Evolutionary conservation across 2,329 filamentous ascomycete species (phyloP), one percentile per base, ranked within the genome.

Genomic region (Sarocladium brachiariae): DNA sequence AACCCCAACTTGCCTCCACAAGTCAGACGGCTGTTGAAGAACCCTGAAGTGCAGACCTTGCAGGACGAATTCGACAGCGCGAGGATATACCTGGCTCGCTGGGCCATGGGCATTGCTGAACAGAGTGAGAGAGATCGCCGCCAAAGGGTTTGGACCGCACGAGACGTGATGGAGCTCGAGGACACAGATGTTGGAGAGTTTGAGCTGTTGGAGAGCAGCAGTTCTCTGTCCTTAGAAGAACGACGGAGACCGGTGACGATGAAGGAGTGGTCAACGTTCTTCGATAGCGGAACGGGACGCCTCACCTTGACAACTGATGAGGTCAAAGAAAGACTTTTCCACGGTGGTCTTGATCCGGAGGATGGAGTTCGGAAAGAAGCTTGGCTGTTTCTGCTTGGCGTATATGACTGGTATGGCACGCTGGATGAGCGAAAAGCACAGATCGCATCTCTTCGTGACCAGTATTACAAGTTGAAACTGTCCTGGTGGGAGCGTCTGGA

Each of bases 81-180:
- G 3, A 81, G 93, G 56, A 77, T 99, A 53, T 99, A 99, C 63
- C 76, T 99, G 34, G 93, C 93, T 19, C 79, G 93, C 55, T 99
- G 93, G 93, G 93, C 93, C 2, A 97, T 99, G 93, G 90, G 90
- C 7, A 96, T 99, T 56, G 91, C 93, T 0, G 95, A 99, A 65
- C 93, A 99, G 70, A 92, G 91, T 60, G 93, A 99, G 62, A 78
- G 83, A 34, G 93, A 99, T 59, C 76, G 86, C 21, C 87, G 83
- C 49, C 86, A 91, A 65, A 77, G 91, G 43, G 91, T 96, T 62
- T 99, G 90, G 87, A 96, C 91, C 0, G 92, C 89, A 1, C 84
- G 84, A 56, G 93, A 99, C 68, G 86, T 96, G 3, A 75, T 97
- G 60, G 91, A 95, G 60, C 86, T 95, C 65, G 95, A 99, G 64